Conservation (phyloP, 2,329 filamentous ascomycete species). For the Colletotrichum somersetense region DNA sequence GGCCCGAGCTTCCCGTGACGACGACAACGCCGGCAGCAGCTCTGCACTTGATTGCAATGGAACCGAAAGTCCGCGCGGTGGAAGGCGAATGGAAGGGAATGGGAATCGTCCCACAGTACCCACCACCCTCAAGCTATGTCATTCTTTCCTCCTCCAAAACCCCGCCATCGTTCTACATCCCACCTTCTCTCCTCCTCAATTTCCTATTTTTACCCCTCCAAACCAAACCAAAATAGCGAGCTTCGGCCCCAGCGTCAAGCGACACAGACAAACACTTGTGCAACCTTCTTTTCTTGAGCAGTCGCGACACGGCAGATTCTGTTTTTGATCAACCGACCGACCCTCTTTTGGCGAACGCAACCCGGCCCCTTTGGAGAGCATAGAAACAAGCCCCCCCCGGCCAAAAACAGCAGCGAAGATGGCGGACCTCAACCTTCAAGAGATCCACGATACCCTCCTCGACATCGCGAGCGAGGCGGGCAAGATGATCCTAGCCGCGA, state of each 20-base stretch:
- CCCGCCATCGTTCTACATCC: conserved; percentile 29
- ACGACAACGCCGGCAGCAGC: neutral
- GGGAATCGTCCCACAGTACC: conserved; percentile 21
- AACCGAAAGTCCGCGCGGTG: neutral
- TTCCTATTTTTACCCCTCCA: conserved; percentile 20
- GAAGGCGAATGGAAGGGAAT: no score
- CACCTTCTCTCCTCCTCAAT: neutral
- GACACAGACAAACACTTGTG: neutral
- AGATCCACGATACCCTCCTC: conserved; percentile 72
- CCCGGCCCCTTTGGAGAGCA: neutral
- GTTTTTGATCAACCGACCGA: neutral
- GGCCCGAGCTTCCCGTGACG: neutral
- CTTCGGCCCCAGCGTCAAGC: conserved; percentile 16
- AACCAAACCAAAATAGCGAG: neutral
- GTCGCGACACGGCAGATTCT: neutral
- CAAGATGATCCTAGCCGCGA: conserved; percentile 71
- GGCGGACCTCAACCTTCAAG: conserved; percentile 69
- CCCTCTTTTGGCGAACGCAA: neutral
- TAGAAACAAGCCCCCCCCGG: no score
- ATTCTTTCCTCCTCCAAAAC: conserved; percentile 14
- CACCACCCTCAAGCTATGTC: conserved; percentile 24
- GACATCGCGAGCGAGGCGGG: conserved; percentile 73
- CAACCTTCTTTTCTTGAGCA: neutral
- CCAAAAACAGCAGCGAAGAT: conserved; percentile 52
- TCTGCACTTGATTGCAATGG: neutral